Conservation (phyloP, 371 early-diverging fungal species). For the Apophysomyces ossiformis region DNA sequence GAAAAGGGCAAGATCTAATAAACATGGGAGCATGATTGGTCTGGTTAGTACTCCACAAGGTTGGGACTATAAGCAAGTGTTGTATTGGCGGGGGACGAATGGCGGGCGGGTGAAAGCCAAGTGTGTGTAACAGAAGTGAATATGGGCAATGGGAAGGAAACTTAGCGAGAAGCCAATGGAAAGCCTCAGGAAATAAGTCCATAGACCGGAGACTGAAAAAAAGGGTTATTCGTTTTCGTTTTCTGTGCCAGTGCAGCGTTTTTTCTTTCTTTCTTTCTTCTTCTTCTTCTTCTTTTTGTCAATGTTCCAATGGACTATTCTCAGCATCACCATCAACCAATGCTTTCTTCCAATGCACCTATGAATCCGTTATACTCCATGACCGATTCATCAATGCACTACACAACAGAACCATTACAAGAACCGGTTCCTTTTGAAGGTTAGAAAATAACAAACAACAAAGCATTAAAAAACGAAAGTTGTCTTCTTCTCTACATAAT, state of each 20-base stretch:
- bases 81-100: constrained; percentile 6
- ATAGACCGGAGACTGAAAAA: constrained; percentile 4
- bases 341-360: constrained; percentile 9
- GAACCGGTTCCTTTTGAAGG: constrained; percentile 58
- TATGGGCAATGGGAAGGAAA: constrained; percentile 19
- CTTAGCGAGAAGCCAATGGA: not conserved
- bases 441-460: constrained; percentile 11
- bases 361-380: not conserved
- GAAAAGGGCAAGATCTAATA: constrained; percentile 16
- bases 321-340: constrained; percentile 15
- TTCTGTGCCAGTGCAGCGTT: not conserved
- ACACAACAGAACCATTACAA: constrained; percentile 32
- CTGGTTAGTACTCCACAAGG: not conserved
- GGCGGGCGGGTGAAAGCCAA: not conserved
- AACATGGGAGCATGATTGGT: constrained; percentile 6
- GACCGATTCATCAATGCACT: constrained; percentile 12
- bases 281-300: constrained; percentile 10
- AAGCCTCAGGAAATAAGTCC: not conserved
- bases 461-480: not conserved
- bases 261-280: constrained; percentile 1
- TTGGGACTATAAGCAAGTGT: not conserved
- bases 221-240: not conserved
- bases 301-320: constrained; percentile 20
- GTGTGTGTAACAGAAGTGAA: constrained; percentile 7
- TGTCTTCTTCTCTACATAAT: too few relatives aligned